Conservation (phyloP, 768 basidiomycete species). For the Strobilomyces echinocephalus region DNA sequence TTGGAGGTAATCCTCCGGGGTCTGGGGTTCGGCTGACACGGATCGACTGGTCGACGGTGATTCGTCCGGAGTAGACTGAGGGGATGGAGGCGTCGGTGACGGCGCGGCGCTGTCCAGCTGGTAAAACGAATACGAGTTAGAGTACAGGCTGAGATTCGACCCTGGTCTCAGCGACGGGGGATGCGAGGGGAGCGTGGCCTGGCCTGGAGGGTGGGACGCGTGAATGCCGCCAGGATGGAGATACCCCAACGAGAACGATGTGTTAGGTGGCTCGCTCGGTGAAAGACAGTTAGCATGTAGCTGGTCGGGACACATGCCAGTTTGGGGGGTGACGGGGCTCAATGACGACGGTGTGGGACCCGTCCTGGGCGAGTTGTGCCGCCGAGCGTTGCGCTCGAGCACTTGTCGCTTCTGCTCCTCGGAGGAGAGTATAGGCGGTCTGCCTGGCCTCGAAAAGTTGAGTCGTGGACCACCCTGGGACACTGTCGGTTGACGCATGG, state of each 20-base stretch:
- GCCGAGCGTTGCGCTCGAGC: conserved; percentile 55
- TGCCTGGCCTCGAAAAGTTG: conserved; percentile 65
- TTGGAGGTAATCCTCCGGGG: conserved; percentile 66
- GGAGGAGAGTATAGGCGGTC: conserved; percentile 38
- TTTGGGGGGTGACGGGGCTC: conserved; percentile 20
- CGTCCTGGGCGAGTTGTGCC: conserved; percentile 31
- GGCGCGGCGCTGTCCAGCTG: conserved; percentile 45
- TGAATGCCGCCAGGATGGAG: conserved; percentile 17
- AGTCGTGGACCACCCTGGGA: conserved; percentile 27
- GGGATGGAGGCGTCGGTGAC: conserved; percentile 35
- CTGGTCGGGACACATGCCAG: conserved; percentile 13
- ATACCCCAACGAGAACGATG: conserved; percentile 3
- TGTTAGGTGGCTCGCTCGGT: background rate
- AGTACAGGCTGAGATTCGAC: conserved; percentile 49
- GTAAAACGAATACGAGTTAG: conserved; percentile 60
- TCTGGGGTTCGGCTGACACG: conserved; percentile 25
- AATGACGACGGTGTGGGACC: conserved; percentile 5
- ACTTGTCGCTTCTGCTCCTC: conserved; percentile 40
- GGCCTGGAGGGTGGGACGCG: conserved; percentile 5
- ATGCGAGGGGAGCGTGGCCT: conserved; percentile 24
- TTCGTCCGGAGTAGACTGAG: conserved; percentile 12
- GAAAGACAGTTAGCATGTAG: background rate
- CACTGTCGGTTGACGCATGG: conserved; percentile 41
- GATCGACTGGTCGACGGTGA: conserved; percentile 16
- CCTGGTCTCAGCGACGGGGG: conserved; percentile 35